Conservation (phyloP, 2,329 filamentous ascomycete genomes). For the Sclerotinia nivalis region DNA sequence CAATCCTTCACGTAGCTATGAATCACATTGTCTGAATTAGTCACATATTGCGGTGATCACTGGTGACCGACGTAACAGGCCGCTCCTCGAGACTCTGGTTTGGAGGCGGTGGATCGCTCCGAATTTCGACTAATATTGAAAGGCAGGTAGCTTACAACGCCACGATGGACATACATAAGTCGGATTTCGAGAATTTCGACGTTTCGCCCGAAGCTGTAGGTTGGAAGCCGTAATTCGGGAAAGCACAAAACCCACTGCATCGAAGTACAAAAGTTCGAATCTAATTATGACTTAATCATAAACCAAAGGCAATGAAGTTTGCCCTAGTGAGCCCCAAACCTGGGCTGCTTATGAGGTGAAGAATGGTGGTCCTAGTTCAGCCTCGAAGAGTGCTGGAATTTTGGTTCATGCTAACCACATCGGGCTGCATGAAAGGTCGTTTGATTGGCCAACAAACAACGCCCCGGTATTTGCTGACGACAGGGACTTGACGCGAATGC, state of each 20-base stretch:
- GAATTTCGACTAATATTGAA: neutral
- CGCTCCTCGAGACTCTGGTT: neutral
- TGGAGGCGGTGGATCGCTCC: no score
- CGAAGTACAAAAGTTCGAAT: neutral
- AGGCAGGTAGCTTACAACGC: no score
- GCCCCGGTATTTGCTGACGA: neutral
- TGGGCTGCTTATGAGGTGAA: neutral
- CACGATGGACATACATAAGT: no score
- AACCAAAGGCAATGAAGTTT: neutral
- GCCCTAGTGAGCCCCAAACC: neutral
- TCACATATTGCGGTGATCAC: no score
- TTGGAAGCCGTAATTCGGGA: neutral
- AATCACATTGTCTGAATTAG: no score
- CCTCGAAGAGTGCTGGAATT: neutral
- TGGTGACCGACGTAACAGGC: no score
- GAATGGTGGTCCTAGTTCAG: neutral
- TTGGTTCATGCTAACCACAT: neutral
- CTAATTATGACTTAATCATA: neutral
- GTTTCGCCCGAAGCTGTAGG: neutral
- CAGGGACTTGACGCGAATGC: neutral
- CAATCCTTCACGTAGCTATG: no score
- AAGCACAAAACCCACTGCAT: neutral
- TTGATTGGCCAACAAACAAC: conserved; percentile 1
- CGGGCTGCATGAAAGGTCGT: no score
- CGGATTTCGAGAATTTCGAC: neutral